A percentile compares a stretch with the other conserved stretches of the same genome.
Conservation (phyloP, 805 yeast species). For the Sungouiella thailandica region DNA sequence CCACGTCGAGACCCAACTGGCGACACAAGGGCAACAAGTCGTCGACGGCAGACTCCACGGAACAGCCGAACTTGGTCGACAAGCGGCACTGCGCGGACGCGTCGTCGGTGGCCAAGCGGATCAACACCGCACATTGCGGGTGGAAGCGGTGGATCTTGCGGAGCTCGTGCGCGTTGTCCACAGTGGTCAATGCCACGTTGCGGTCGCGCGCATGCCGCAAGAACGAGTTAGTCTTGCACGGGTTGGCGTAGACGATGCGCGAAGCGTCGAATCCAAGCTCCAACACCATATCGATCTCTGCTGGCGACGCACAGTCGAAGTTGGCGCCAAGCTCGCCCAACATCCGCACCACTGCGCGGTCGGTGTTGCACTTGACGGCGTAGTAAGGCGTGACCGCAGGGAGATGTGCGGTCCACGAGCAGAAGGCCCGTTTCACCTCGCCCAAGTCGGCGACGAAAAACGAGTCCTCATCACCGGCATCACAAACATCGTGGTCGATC, state of each 20-base stretch:
- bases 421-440: slow-evolving; percentile 55
- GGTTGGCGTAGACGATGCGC: slow-evolving; percentile 85
- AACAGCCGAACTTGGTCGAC: slow-evolving; percentile 86
- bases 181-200: slow-evolving; percentile 70
- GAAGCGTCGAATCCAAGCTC: slow-evolving; percentile 57
- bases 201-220: slow-evolving; percentile 61
- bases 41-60: slow-evolving; percentile 45
- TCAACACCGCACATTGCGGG: slow-evolving; percentile 64
- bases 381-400: slow-evolving; percentile 84
- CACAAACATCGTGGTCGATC: slow-evolving; percentile 55
- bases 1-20: slow-evolving; percentile 56
- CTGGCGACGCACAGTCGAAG: slow-evolving; percentile 91
- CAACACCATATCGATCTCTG: slow-evolving; percentile 69
- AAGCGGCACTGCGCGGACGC: slow-evolving; percentile 79
- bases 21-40: slow-evolving; percentile 58
- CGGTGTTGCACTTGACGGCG: slow-evolving; percentile 93
- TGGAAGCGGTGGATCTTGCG: slow-evolving; percentile 63
- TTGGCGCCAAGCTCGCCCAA: slow-evolving; percentile 63
- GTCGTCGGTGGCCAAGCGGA: slow-evolving; percentile 89
- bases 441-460: slow-evolving; percentile 86
- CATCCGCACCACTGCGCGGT: slow-evolving; percentile 49
- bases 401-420: slow-evolving; percentile 58
- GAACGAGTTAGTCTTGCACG: slow-evolving; percentile 85
- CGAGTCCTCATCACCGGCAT: slow-evolving; percentile 76
- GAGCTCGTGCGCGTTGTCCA: slow-evolving; percentile 84